These are phyloP conservation scores for Globisporangium megalacanthum DNA, from an alignment of 352 stramenopile genomes.

Conservation along the genomic window DNA sequence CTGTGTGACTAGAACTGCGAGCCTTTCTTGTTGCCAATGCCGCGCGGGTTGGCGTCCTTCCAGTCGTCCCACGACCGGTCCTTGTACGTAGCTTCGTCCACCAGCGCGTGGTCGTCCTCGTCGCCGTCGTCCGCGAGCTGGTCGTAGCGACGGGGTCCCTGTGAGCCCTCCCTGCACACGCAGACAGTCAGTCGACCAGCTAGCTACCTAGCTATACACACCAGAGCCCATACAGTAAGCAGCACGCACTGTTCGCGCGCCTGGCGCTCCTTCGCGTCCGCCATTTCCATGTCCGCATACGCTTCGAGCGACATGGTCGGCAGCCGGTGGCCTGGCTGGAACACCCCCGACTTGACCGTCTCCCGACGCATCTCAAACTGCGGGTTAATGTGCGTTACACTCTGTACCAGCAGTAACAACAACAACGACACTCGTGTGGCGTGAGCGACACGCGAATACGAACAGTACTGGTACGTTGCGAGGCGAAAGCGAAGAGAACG, in stretches of 20 bases:
- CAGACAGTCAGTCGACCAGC: constrained; percentile 4
- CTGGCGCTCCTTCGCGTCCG: constrained; percentile 85
- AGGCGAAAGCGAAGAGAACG: constrained; percentile 4
- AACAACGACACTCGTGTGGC: background rate
- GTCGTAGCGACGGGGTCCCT: constrained; percentile 85
- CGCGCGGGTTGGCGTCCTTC: constrained; percentile 94
- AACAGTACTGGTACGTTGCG: background rate
- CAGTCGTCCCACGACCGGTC: constrained; percentile 96
- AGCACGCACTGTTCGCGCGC: constrained; percentile 53
- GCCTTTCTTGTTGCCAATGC: constrained; percentile 96
- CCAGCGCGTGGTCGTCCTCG: constrained; percentile 90
- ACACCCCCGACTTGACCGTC: constrained; percentile 86
- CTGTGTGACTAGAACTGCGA: constrained; percentile 84
- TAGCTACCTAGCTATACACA: background rate
- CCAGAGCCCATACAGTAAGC: background rate
- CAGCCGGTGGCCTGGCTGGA: constrained; percentile 93
- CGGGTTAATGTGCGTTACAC: constrained; percentile 79
- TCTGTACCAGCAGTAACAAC: constrained; percentile 25
- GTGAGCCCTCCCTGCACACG: constrained; percentile 37
- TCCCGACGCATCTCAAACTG: constrained; percentile 87
- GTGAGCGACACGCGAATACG: background rate
- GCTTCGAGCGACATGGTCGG: constrained; percentile 96
- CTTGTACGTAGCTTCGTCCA: constrained; percentile 90
- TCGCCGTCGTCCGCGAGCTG: constrained; percentile 93
- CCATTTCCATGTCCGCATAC: constrained; percentile 86